phyloP scores from a whole-genome alignment of 1,139 yeast genomes.

The Candida tropicalis region DNA sequence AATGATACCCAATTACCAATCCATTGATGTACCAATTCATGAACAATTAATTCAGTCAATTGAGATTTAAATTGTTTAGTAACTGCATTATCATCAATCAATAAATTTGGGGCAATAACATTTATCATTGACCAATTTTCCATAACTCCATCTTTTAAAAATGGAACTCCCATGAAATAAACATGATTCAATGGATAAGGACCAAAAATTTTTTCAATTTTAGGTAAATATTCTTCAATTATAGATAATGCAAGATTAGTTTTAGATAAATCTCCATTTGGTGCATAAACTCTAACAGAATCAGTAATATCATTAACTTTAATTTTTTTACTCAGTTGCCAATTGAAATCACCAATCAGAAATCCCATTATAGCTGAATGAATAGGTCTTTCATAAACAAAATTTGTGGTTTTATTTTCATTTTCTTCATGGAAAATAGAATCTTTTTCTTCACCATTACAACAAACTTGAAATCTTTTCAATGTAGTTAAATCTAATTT shows the following conservation, averaged over 20 bases:
- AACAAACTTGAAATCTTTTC: slow-evolving; percentile 49
- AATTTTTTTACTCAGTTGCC: slow-evolving; percentile 11
- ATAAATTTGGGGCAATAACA: slow-evolving; percentile 51
- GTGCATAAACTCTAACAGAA: slow-evolving; percentile 55
- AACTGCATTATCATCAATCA: slow-evolving; percentile 32
- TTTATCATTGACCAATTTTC: slow-evolving; percentile 76
- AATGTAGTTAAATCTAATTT: slow-evolving; percentile 48
- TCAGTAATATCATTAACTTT: slow-evolving; percentile 34
- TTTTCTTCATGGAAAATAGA: slow-evolving; percentile 20
- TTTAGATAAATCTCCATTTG: slow-evolving; percentile 51
- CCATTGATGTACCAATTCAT: slow-evolving; percentile 80
- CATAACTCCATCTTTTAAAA: slow-evolving; percentile 75
- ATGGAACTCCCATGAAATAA: slow-evolving; percentile 69
- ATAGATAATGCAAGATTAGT: slow-evolving; percentile 50
- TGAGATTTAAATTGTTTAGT: slow-evolving; percentile 23
- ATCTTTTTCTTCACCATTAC: slow-evolving; percentile 43
- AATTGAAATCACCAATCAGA: slow-evolving; percentile 65
- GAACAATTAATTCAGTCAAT: slow-evolving; percentile 60
- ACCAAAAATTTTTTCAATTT: slow-evolving; percentile 42
- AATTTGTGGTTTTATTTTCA: slow-evolving; percentile 35
- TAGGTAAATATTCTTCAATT: slow-evolving; percentile 49
- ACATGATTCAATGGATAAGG: slow-evolving; percentile 61
- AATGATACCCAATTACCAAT: slow-evolving; percentile 68
- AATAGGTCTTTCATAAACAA: slow-evolving; percentile 58
- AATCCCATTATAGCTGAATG: slow-evolving; percentile 67